Conservation (phyloP, 2,329 filamentous ascomycete genomes). For the Colletotrichum filicis region DNA sequence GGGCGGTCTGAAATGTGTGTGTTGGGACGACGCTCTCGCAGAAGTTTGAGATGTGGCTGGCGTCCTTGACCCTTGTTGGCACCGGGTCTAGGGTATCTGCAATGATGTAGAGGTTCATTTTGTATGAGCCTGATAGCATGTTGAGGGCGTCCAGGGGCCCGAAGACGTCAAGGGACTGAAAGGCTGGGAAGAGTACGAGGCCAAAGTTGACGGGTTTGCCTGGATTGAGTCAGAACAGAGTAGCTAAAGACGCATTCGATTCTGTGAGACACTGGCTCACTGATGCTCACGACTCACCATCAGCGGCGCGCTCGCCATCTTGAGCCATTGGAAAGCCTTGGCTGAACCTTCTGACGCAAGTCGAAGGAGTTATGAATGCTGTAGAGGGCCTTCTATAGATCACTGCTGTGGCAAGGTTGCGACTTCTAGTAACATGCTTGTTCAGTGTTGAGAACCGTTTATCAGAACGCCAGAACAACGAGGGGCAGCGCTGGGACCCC, state of each 20-base stretch:
- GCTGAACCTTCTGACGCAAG: not conserved
- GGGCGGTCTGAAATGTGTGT: slow-evolving; percentile 56
- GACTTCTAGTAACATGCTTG: not conserved
- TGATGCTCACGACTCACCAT: slow-evolving; percentile 5
- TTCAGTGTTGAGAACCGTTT: too few species aligned
- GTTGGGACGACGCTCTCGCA: slow-evolving; percentile 38
- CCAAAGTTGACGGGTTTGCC: slow-evolving; percentile 40
- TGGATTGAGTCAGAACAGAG: not conserved
- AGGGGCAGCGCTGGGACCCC: not conserved
- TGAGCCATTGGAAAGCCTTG: slow-evolving; percentile 6
- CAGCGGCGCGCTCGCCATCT: not conserved
- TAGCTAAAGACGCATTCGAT: not conserved
- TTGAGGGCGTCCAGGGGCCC: slow-evolving; percentile 50
- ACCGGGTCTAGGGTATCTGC: slow-evolving; percentile 34
- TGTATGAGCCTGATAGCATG: slow-evolving; percentile 34
- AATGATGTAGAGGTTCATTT: slow-evolving; percentile 36
- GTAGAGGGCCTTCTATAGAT: slow-evolving; percentile 4
- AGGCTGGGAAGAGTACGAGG: slow-evolving; percentile 48
- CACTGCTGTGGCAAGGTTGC: not conserved
- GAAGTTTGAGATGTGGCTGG: slow-evolving; percentile 16
- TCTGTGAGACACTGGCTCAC: too few species aligned
- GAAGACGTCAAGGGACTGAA: slow-evolving; percentile 50
- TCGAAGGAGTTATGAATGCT: not conserved
- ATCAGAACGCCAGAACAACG: not conserved
- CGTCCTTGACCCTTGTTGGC: slow-evolving; percentile 17